Evolutionary conservation across 176 grass and related monocot genomes (phyloP).

Genomic region (Rhynchospora breviuscula): DNA sequence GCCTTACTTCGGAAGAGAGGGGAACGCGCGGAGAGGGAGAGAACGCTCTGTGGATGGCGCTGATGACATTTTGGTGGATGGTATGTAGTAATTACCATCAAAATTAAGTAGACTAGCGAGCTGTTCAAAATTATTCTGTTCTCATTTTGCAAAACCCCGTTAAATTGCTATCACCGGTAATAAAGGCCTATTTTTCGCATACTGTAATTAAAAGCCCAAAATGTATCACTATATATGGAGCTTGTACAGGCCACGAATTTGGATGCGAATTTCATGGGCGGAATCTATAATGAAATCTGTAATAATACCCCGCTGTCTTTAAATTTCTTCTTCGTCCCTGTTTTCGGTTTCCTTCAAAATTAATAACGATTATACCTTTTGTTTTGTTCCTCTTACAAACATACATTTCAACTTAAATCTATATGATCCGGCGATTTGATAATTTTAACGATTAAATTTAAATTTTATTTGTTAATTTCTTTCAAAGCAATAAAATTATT

Average conservation of each 20-base stretch:
- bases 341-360: neutral
- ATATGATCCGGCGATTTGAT: too few species aligned
- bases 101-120: too few species aligned
- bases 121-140: too few species aligned
- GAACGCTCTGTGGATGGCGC: too few species aligned
- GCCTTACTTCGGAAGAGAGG: too few species aligned
- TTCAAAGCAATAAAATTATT: too few species aligned
- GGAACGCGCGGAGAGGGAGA: too few species aligned
- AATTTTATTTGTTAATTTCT: too few species aligned
- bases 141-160: neutral
- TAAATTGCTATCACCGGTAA: neutral
- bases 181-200: neutral
- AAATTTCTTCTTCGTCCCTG: neutral
- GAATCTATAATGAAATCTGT: neutral
- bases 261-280: neutral
- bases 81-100: too few species aligned
- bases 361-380: neutral
- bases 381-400: neutral
- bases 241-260: neutral
- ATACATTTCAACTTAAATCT: too few species aligned
- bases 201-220: neutral
- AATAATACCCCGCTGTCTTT: neutral
- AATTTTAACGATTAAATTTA: too few species aligned
- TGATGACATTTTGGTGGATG: too few species aligned
- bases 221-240: neutral